Conservation (phyloP, 257 asterid genomes). For the Forsythia viridissima region DNA sequence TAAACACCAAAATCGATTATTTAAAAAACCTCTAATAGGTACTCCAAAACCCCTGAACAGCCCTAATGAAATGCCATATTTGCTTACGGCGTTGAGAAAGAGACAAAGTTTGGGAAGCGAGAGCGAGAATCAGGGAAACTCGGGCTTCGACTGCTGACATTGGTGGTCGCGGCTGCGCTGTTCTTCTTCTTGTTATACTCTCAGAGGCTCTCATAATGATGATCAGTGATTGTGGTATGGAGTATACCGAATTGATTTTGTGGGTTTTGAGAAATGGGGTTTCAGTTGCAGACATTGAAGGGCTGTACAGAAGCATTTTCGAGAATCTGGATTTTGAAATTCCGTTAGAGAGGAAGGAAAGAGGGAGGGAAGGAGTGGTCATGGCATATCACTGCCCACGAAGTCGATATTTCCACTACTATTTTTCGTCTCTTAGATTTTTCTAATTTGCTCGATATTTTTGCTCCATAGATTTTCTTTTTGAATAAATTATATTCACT, state of each 20-base stretch:
- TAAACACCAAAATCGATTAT: too few relatives aligned
- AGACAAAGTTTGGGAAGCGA: conserved; percentile 66
- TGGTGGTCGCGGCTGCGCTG: conserved; percentile 19
- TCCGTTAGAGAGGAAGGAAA: not conserved
- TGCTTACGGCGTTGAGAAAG: conserved; percentile 69
- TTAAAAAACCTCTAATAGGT: too few relatives aligned
- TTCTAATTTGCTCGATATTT: not conserved
- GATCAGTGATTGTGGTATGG: conserved; percentile 9
- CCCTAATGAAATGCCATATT: not conserved
- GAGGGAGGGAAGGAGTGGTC: not conserved
- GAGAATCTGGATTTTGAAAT: not conserved
- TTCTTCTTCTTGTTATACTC: conserved; percentile 22
- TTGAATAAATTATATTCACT: too few relatives aligned
- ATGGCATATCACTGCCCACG: not conserved
- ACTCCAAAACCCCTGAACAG: too few relatives aligned
- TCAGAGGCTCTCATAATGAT: conserved; percentile 17
- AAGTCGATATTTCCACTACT: not conserved
- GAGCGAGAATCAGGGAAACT: conserved; percentile 69
- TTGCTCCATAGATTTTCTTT: not conserved
- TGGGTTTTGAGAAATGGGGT: conserved; percentile 19
- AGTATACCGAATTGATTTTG: not conserved
- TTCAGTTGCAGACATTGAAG: conserved; percentile 23
- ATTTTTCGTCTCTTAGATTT: not conserved
- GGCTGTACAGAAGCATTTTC: conserved; percentile 36
- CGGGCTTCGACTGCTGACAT: conserved; percentile 57